Evolutionary conservation across 345 rosid genomes (phyloP), one percentile per base, ranked within the genome.

Genomic region (Sisymbrium irio): DNA sequence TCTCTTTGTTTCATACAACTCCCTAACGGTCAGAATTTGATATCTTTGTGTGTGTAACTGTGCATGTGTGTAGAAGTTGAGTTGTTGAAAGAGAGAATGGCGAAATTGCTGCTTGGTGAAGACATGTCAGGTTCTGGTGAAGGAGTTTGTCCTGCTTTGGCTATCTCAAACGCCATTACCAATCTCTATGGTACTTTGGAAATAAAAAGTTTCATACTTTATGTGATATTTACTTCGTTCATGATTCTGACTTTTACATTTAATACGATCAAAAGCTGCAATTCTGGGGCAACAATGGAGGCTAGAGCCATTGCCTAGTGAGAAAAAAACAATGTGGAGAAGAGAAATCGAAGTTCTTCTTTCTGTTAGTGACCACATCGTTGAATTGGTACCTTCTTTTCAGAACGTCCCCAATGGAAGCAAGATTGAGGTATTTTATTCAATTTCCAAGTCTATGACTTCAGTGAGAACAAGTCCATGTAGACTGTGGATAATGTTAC

Each of bases 61-160:
- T 74, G 40, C 28, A 18, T 49, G 8, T 58, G 18, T 28, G 68
- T 57, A 95, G 99, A 88, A 82, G 67, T 81, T 68, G 96, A 95
- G 39, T 80, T 87, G 91, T 87, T 95, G 93, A 95, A 89, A 87
- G 99, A 95, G 81, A 92, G 96, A 77, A 90, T 90, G 84, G 85
- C 98, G 19, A 95, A 95, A 55, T 66, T 95, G 87, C 62, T 95
- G 78, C 98, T 95, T 64, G 99, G 99, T n/a, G 99, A 95, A 75
- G 99, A 95, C 66, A 92, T 95, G 98, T 95, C 99, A 40, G 99
- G 99, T 6, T 88, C 90, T 76, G 99, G 99, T 51, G 90, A 90
- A 81, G 99, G 99, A 36, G 99, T 86, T 44, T 87, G 92, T 81
- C 82, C 98, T 62, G 96, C 99, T 72, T 66, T 90, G 69, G 96